Percentiles rank a stretch among this genome's conserved stretches.
phyloP scores from a whole-genome alignment of 2,329 filamentous ascomycete genomes.

The Colletotrichum graminicola region DNA sequence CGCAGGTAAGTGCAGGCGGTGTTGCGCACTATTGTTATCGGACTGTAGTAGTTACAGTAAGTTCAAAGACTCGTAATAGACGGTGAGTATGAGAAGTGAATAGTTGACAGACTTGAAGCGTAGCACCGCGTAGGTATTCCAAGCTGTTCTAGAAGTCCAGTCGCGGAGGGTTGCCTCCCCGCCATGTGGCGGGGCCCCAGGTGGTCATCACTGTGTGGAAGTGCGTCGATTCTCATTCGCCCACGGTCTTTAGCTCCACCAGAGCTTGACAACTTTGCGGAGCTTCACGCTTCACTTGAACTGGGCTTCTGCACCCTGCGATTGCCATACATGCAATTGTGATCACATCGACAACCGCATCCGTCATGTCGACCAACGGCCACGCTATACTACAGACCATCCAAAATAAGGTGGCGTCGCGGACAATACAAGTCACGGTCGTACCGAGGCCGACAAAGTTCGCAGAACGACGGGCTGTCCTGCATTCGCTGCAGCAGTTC shows the following conservation, averaged over 20 bases:
- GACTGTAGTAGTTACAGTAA: neutral
- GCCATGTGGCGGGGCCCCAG: conserved; percentile 40
- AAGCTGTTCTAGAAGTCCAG: conserved; percentile 41
- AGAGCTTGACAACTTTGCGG: conserved; percentile 27
- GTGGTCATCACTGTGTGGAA: conserved; percentile 1
- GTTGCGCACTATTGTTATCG: neutral
- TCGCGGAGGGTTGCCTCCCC: conserved; percentile 24
- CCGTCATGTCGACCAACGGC: conserved; percentile 34
- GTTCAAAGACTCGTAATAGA: neutral
- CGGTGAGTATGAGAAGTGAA: neutral
- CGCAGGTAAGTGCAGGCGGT: neutral
- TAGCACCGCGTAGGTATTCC: conserved; percentile 26
- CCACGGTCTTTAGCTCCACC: conserved; percentile 26
- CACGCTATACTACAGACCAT: conserved; percentile 26
- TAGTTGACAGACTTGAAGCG: conserved; percentile 10
- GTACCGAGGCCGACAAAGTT: conserved; percentile 64
- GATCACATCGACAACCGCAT: neutral
- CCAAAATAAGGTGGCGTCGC: conserved; percentile 42
- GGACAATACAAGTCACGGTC: conserved; percentile 64
- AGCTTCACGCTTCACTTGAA: conserved; percentile 22
- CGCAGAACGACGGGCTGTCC: conserved; percentile 66
- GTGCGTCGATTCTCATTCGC: fast-evolving
- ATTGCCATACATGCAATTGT: neutral
- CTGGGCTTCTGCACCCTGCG: neutral
- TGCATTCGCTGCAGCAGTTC: conserved; percentile 63